phyloP scores from a whole-genome alignment of 805 yeast genomes.

The Ogataea methylovora region DNA sequence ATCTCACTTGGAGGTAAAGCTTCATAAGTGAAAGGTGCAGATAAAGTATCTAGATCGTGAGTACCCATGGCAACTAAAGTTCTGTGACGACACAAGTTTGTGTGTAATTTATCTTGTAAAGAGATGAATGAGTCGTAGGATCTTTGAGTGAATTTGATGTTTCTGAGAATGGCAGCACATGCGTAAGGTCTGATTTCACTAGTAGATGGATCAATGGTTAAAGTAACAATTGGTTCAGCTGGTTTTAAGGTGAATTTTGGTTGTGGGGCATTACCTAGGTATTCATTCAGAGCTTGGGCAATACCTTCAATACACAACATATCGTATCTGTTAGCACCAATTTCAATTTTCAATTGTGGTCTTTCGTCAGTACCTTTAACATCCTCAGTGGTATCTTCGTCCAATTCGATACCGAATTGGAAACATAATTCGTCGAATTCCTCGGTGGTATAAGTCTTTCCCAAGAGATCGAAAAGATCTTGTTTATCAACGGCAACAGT shows the following conservation, averaged over 20 bases:
- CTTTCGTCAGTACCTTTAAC: constrained; percentile 70
- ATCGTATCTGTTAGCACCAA: constrained; percentile 98
- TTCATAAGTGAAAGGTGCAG: constrained; percentile 81
- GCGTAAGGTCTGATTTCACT: constrained; percentile 81
- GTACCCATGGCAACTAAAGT: constrained; percentile 98
- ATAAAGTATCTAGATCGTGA: constrained; percentile 79
- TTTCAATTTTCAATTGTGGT: constrained; percentile 95
- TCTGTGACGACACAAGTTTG: constrained; percentile 95
- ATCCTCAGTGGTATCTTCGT: constrained; percentile 89
- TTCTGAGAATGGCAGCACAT: constrained; percentile 88
- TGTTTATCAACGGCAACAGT: constrained; percentile 93
- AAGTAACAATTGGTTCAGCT: constrained; percentile 49
- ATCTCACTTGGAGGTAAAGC: constrained; percentile 76
- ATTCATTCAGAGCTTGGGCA: constrained; percentile 89
- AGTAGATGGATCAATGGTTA: constrained; percentile 74
- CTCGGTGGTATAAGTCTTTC: constrained; percentile 60
- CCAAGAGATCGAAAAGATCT: constrained; percentile 80
- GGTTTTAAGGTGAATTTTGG: constrained; percentile 64
- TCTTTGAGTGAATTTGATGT: constrained; percentile 73
- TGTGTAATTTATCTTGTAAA: constrained; percentile 91
- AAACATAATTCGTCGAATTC: constrained; percentile 97
- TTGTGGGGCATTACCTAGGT: constrained; percentile 57
- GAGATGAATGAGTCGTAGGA: constrained; percentile 92
- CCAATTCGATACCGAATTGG: constrained; percentile 95
- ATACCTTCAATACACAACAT: constrained; percentile 98